Evolutionary conservation across 192 early-diverging fungal genomes (phyloP).

Genomic region (Entophlyctis luteolus): DNA sequence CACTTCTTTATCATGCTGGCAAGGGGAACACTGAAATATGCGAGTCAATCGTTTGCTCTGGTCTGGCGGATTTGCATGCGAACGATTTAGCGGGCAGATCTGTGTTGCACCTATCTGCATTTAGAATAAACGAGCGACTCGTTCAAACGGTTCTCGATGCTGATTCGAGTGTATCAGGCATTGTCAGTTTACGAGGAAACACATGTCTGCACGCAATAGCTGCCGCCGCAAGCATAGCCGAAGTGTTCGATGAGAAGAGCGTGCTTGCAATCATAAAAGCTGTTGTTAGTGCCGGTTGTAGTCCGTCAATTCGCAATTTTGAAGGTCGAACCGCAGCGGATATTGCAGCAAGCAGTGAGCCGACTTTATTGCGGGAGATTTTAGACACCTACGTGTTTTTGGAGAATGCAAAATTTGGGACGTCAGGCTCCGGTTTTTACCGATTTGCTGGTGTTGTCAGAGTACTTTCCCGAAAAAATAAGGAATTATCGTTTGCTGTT

Average conservation of each 20-base stretch:
- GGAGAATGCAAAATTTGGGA: no score
- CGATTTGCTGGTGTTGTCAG: no score
- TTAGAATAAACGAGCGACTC: constrained; percentile 1
- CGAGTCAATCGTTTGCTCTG: no score
- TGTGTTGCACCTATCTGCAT: constrained; percentile 11
- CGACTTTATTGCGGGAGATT: neutral
- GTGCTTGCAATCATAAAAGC: constrained; percentile 16
- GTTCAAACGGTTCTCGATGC: neutral
- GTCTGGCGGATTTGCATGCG: neutral
- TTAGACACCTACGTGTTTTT: constrained; percentile 16
- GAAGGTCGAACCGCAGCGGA: constrained; percentile 21
- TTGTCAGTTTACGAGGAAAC: constrained; percentile 23
- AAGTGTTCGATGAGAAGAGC: no score
- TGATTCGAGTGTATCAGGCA: no score
- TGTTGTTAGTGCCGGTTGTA: constrained; percentile 24
- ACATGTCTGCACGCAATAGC: constrained; percentile 34
- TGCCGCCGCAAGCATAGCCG: constrained; percentile 22
- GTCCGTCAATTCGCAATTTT: constrained; percentile 1
- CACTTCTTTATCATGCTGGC: constrained; percentile 8
- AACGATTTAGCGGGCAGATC: constrained; percentile 9
- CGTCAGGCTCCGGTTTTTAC: no score
- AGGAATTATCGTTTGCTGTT: no score
- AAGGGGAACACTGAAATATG: no score
- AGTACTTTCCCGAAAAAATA: no score
- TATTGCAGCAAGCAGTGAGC: constrained; percentile 18